Evolutionary conservation across 73 alveolate genomes (phyloP), one percentile per base, ranked within the genome.

Genomic region (Paraurostyla sp.): DNA sequence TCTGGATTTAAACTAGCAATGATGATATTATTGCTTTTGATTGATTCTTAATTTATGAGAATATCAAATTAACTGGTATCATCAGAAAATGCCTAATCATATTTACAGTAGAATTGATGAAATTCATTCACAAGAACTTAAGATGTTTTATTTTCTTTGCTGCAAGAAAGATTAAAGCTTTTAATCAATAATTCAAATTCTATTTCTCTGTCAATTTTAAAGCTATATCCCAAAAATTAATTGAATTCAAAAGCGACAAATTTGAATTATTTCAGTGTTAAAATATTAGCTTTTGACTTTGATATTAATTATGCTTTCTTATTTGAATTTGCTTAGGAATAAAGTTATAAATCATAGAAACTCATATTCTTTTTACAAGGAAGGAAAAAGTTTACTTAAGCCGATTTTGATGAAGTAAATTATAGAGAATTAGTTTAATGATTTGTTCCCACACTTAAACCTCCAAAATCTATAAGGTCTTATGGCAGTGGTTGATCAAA

Each of bases 161-260:
- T 59, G 25, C 76, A 59, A 25, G 2, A 4, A 1, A 59, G 2
- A 6, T 2, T 59, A 7, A 65, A 65, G 46, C 82, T 65, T 11
- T 65, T 65, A 7, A 30, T 23, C 58, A 65, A 6, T 36, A 65
- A 38, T 40, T 65, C 82, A 65, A 65, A 65, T 23, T 65, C 56
- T 11, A 65, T 65, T 65, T 65, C 82, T 40, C 82, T 65, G 41
- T 65, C 82, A 1, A 65, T 40, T 38, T 65, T 38, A 40, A 65
- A 6, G 0, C 7, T 65, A 4, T 38, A 65, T 1, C 82, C 82
- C 6, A 16, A 40, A 6, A 38, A 56, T 30, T 38, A 11, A 65
- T 35, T 32, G 3, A 16, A 40, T 35, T 23, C 2, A 2, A 65
- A 18, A 4, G 18, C 1, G 1, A 33, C 9, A 40, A 65, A n/a